Conservation (phyloP, 192 early-diverging fungal species). For the Umbelopsis vinacea region DNA sequence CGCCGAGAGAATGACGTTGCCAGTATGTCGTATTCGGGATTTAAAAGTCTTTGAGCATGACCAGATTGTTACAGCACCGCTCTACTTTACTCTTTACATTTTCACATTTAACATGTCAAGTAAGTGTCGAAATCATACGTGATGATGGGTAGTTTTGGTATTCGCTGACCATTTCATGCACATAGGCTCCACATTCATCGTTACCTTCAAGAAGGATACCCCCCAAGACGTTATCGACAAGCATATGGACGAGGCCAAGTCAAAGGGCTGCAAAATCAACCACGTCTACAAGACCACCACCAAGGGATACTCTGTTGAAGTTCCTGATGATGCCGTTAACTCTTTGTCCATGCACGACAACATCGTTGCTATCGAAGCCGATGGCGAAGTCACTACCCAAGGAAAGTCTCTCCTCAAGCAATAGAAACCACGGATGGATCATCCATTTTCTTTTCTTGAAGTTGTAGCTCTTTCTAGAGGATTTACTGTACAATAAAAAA, state of each 20-base stretch:
- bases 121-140: background rate
- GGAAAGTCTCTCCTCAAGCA: constrained; percentile 26
- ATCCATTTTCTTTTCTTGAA: too few relatives aligned
- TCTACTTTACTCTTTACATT: background rate
- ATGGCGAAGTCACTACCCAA: constrained; percentile 40
- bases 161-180: background rate
- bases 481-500: constrained; percentile 22
- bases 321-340: constrained; percentile 30
- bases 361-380: constrained; percentile 32
- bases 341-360: constrained; percentile 20
- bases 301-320: constrained; percentile 35
- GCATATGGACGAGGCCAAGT: constrained; percentile 25
- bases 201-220: constrained; percentile 43
- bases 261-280: constrained; percentile 26
- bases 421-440: background rate
- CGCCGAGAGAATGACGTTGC: constrained; percentile 2
- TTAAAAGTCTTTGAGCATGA: background rate
- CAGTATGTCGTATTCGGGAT: background rate
- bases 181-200: constrained; percentile 35
- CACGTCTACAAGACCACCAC: constrained; percentile 38
- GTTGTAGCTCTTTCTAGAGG: background rate
- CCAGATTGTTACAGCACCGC: background rate
- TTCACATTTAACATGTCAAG: background rate
- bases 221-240: constrained; percentile 41
- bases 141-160: background rate